phyloP scores from a whole-genome alignment of 2,329 filamentous ascomycete species.

The Fusarium sp. region DNA sequence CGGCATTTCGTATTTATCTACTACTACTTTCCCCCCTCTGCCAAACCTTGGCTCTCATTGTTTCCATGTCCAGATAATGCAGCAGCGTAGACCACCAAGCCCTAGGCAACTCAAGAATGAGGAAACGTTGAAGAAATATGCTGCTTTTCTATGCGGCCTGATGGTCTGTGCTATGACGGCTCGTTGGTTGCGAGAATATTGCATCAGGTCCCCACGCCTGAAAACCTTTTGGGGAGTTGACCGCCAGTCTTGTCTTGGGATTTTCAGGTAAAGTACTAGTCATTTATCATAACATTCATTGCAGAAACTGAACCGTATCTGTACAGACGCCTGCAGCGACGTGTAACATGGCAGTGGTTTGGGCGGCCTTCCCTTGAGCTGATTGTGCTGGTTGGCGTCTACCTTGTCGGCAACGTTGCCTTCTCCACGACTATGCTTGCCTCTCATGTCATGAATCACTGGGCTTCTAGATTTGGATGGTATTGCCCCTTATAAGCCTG shows the following conservation, averaged over 20 bases:
- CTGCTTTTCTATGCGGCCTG: not conserved
- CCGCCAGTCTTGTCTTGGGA: not conserved
- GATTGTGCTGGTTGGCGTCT: not conserved
- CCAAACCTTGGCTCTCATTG: too few species aligned
- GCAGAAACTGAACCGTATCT: accelerated
- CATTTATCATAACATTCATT: accelerated
- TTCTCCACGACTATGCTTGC: conserved; percentile 7
- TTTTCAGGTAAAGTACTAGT: not conserved
- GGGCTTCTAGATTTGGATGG: conserved; percentile 40
- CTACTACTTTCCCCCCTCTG: too few species aligned
- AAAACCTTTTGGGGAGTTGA: not conserved
- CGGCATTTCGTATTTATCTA: too few species aligned
- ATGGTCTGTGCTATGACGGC: not conserved
- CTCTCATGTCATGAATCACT: not conserved
- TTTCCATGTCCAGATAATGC: not conserved
- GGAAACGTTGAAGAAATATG: conserved; percentile 3
- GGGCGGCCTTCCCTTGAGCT: not conserved
- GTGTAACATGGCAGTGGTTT: not conserved
- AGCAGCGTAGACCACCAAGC: not conserved
- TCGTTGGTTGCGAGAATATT: not conserved
- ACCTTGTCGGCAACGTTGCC: not conserved
- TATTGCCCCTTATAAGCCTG: not conserved
- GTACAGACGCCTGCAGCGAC: not conserved
- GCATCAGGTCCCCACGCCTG: not conserved
- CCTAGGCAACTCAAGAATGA: conserved; percentile 8